A percentile compares a stretch with the other conserved stretches of the same genome.
phyloP scores from a whole-genome alignment of 352 stramenopile species.

The Thalassiosira oceanica region DNA sequence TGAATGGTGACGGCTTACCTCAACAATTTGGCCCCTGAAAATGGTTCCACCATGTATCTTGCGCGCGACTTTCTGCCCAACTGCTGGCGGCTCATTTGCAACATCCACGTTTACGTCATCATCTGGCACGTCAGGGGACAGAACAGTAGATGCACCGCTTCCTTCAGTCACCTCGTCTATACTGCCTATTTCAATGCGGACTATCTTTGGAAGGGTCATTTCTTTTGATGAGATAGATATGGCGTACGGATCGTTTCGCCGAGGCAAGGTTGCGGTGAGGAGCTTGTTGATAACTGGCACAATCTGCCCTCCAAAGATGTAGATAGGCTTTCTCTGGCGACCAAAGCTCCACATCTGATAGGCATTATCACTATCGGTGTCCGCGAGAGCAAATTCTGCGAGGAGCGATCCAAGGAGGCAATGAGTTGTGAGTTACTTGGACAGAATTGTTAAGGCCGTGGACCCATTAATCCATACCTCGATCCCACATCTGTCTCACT shows the following conservation, averaged over 20 bases:
- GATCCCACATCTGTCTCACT: too few species aligned
- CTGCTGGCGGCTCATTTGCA: conserved; percentile 7
- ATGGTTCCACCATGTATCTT: conserved; percentile 19
- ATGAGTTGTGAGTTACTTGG: too few species aligned
- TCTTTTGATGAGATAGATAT: too few species aligned
- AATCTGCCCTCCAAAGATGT: conserved; percentile 25
- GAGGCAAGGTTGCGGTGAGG: conserved; percentile 7
- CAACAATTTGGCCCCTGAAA: conserved; percentile 22
- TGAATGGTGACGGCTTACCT: conserved; percentile 17
- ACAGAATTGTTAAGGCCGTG: too few species aligned
- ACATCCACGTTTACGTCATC: conserved; percentile 2
- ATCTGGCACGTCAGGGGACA: background rate
- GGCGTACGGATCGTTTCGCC: background rate
- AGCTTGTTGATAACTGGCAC: conserved; percentile 50
- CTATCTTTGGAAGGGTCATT: background rate
- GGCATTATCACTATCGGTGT: conserved; percentile 8
- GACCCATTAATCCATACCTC: too few species aligned
- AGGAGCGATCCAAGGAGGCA: too few species aligned
- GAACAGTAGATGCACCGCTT: conserved; percentile 9
- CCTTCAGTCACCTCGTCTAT: conserved; percentile 7
- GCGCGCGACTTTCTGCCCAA: conserved; percentile 24
- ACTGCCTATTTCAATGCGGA: background rate
- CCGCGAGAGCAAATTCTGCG: conserved; percentile 38
- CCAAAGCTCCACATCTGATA: conserved; percentile 37
- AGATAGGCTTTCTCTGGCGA: conserved; percentile 10